phyloP scores from a whole-genome alignment of 257 asterid genomes.

The Ophiorrhiza pumila region DNA sequence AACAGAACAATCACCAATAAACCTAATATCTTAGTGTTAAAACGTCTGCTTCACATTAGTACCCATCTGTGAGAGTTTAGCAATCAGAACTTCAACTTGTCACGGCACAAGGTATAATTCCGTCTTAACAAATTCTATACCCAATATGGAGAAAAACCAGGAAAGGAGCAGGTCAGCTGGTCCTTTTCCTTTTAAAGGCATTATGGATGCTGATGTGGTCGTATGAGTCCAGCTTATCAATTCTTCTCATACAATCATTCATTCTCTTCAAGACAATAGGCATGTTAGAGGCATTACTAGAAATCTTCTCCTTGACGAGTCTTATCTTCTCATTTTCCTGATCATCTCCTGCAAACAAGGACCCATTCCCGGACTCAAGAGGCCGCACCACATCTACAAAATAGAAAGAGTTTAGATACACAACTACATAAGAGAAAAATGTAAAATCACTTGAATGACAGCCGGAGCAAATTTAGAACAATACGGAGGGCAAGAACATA shows the following conservation, averaged over 20 bases:
- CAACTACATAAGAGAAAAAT: neutral
- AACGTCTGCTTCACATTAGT: neutral
- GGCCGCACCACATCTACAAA: constrained; percentile 28
- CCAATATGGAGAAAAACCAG: neutral
- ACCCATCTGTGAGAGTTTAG: neutral
- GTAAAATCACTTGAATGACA: neutral
- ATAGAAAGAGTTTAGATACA: constrained; percentile 4
- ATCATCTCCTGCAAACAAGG: constrained; percentile 24
- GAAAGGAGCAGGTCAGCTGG: constrained; percentile 23
- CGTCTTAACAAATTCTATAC: constrained; percentile 2
- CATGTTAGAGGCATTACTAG: constrained; percentile 43
- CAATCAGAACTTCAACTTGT: neutral
- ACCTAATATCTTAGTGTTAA: neutral
- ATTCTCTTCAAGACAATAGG: constrained; percentile 55
- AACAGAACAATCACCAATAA: constrained; percentile 16
- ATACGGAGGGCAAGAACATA: neutral
- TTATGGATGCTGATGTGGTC: constrained; percentile 48
- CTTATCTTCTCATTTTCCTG: constrained; percentile 40
- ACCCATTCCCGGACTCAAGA: constrained; percentile 25
- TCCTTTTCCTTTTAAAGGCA: constrained; percentile 59
- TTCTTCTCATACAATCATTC: constrained; percentile 60
- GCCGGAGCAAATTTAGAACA: neutral
- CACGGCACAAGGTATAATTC: constrained; percentile 2
- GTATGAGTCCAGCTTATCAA: constrained; percentile 48
- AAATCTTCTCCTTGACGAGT: constrained; percentile 65